phyloP scores from a whole-genome alignment of 2,329 filamentous ascomycete genomes.

The Fusarium pseudocircinatum region DNA sequence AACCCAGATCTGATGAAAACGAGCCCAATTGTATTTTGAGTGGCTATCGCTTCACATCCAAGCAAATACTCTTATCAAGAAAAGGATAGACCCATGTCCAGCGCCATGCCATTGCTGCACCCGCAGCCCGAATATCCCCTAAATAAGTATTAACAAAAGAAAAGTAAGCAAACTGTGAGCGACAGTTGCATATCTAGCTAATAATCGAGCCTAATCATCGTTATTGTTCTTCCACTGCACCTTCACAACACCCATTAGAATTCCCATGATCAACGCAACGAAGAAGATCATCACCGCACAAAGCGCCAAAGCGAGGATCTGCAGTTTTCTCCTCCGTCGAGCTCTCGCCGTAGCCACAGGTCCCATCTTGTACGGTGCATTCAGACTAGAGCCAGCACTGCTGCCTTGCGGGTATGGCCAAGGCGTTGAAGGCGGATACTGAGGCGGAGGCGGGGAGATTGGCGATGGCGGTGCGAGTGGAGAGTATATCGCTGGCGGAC shows the following conservation, averaged over 20 bases:
- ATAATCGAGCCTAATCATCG: not conserved
- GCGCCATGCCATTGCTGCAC: constrained; percentile 20
- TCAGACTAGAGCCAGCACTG: constrained; percentile 26
- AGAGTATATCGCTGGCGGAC: constrained; percentile 40
- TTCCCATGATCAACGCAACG: constrained; percentile 40
- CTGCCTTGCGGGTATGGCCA: constrained; percentile 34
- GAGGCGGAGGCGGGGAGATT: constrained; percentile 16
- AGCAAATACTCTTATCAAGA: not conserved
- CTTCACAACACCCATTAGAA: constrained; percentile 42
- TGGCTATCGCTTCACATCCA: not conserved
- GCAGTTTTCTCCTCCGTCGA: constrained; percentile 33
- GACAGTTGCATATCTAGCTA: not conserved
- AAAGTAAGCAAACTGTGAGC: not conserved
- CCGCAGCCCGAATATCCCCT: not conserved
- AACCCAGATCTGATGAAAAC: no score
- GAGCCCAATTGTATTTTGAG: not conserved
- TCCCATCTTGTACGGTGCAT: constrained; percentile 34
- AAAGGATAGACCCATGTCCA: not conserved
- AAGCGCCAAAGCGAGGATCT: constrained; percentile 36
- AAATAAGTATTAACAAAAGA: not conserved
- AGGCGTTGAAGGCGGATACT: constrained; percentile 31
- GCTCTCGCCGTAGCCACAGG: constrained; percentile 37
- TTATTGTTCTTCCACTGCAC: constrained; percentile 28
- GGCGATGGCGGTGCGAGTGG: constrained; percentile 27
- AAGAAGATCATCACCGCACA: constrained; percentile 38